Evolutionary conservation across 2,329 filamentous ascomycete species (phyloP), one percentile per base, ranked within the genome.

Genomic region (Exutisphaerella laricina): DNA sequence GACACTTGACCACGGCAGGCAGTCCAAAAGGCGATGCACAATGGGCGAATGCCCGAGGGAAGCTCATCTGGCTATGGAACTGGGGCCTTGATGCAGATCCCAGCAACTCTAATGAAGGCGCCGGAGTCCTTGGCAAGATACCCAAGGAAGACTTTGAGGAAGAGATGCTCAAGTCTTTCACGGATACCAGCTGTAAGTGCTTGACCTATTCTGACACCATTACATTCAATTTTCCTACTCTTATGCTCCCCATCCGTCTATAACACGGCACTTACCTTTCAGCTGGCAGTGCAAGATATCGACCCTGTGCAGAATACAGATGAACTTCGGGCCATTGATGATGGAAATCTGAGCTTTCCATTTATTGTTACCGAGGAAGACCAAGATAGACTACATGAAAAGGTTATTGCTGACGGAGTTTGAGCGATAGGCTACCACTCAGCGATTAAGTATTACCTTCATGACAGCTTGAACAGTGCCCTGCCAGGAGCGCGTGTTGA

Each of bases 21-120:
- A 67, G 74, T 2, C 41, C 51, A 9, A 57, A 56, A 20, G 79
- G 85, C 40, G 80, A 85, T 46, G 71, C 71, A 23, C 78, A 77
- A 48, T 85, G 82, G 82, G 66, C 72, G 18, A 70, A 68, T 40
- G 73, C 77, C 9, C 74, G 84, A 44, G 74, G 75, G 30, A 79
- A 82, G 54, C 63, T 89, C 6, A 60, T 88, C 3, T 90, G 85
- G 85, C 70, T 90, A 21, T 79, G 80, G 58, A 75, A 76, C 56
- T 89, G 85, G 85, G 81, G 81, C 23, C 71, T 72, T 17, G 70
- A 75, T 46, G 66, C 51, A 10, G 59, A 66, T 36, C 65, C 65
- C 23, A 53, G 59, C 5, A 30, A 51, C 18, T 64, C 44, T 25
- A 53, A 62, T 17, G 58, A 57, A 14, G 68, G 65, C 18, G 66